phyloP scores from a whole-genome alignment of 345 rosid species.

The Melaleuca alternifolia region DNA sequence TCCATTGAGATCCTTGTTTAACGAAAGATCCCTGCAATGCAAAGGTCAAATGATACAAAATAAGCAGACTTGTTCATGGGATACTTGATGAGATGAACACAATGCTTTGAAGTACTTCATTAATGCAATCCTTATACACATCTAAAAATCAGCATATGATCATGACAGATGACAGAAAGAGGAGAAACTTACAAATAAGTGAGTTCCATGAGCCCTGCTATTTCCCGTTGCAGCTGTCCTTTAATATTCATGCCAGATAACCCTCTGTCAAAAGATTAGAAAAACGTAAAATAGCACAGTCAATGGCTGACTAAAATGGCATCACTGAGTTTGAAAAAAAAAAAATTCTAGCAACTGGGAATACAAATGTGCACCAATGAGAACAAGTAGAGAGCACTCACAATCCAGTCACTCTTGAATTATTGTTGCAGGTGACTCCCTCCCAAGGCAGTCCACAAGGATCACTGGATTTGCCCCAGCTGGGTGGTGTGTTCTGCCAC shows the following conservation, averaged over 20 bases:
- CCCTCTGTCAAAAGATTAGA: conserved; percentile 28
- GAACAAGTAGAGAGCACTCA: conserved; percentile 20
- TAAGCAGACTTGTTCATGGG: not conserved
- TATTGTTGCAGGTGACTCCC: conserved; percentile 58
- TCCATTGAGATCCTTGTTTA: conserved; percentile 63
- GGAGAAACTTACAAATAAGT: conserved; percentile 64
- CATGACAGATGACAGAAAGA: not conserved
- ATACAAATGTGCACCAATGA: not conserved
- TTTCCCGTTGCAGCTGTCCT: conserved; percentile 78
- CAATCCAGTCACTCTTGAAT: conserved; percentile 69
- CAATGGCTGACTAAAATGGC: not conserved
- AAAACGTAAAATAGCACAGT: not conserved
- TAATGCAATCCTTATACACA: not conserved
- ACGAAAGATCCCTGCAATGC: conserved; percentile 72
- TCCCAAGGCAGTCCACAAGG: conserved; percentile 91
- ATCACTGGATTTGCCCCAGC: conserved; percentile 60
- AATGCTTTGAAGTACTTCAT: not conserved
- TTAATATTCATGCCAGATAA: conserved; percentile 70
- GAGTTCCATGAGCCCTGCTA: conserved; percentile 68
- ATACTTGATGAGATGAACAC: not conserved
- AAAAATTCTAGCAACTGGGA: not conserved
- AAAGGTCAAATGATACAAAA: not conserved
- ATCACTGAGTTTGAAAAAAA: not conserved
- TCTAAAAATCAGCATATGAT: not conserved
- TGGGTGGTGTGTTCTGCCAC: conserved; percentile 71